These are phyloP conservation scores for Agrocybe pediades DNA, from an alignment of 768 basidiomycete species.

Conservation along the genomic window DNA sequence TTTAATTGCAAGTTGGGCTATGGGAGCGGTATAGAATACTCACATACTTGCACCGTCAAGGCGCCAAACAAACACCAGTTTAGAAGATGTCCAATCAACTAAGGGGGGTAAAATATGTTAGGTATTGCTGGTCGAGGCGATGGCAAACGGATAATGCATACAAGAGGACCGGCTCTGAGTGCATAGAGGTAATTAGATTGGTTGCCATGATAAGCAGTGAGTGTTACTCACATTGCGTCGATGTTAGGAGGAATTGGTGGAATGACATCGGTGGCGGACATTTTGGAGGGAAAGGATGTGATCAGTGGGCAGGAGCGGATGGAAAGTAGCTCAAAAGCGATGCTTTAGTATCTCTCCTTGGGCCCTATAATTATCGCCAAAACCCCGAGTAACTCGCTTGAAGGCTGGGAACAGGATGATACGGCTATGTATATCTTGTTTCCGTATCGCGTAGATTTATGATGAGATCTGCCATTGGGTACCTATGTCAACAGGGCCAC, in stretches of 20 bases:
- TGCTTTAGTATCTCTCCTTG: neutral
- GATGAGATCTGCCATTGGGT: neutral
- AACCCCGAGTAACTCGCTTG: neutral
- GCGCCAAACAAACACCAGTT: slow-evolving; percentile 29
- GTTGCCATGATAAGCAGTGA: neutral
- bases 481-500: too few species aligned
- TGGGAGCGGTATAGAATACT: slow-evolving; percentile 9
- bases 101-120: neutral
- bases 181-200: too few species aligned
- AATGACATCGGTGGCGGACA: neutral
- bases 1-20: neutral
- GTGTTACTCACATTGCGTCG: neutral
- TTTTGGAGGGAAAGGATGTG: neutral
- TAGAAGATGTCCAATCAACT: slow-evolving; percentile 30
- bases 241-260: neutral
- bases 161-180: neutral
- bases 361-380: neutral
- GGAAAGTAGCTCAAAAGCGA: neutral
- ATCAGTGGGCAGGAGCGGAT: neutral
- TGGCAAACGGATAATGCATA: neutral
- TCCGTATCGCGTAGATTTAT: neutral
- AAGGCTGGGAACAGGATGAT: neutral
- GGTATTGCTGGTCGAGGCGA: neutral
- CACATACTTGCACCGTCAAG: slow-evolving; percentile 32
- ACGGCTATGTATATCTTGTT: neutral